A percentile compares a stretch with the other conserved stretches of the same genome.
phyloP scores from a whole-genome alignment of 192 early-diverging fungal genomes.

The Gigaspora rosea region DNA sequence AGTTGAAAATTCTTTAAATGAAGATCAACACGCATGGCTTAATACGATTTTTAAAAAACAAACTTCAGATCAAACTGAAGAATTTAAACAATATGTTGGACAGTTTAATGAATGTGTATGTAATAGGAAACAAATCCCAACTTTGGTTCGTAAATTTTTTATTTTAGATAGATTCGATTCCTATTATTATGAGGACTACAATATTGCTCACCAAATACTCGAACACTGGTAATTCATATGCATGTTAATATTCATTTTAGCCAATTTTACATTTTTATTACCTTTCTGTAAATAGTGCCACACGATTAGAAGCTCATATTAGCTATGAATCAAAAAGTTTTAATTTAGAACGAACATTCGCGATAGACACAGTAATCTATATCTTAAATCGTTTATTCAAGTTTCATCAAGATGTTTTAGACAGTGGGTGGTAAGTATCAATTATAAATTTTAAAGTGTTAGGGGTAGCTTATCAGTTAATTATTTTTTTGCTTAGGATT shows the following conservation, averaged over 20 bases:
- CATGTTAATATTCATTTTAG: slow-evolving; percentile 23
- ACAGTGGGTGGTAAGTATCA: slow-evolving; percentile 20
- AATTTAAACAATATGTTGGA: slow-evolving; percentile 23
- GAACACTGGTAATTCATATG: slow-evolving; percentile 23
- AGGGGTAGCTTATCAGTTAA: slow-evolving; percentile 11
- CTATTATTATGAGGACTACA: slow-evolving; percentile 15
- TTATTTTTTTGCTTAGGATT: slow-evolving; percentile 19
- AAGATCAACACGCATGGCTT: slow-evolving; percentile 14
- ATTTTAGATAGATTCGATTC: slow-evolving; percentile 23
- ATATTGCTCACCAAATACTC: slow-evolving; percentile 24
- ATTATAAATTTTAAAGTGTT: slow-evolving; percentile 21
- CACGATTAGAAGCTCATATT: slow-evolving; percentile 29
- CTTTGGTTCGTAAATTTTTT: slow-evolving; percentile 30
- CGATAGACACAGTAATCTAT: slow-evolving; percentile 24
- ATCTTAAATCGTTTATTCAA: slow-evolving; percentile 29
- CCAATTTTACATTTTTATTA: slow-evolving; percentile 22
- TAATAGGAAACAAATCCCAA: slow-evolving; percentile 28
- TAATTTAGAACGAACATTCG: slow-evolving; percentile 10
- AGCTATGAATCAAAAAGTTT: slow-evolving; percentile 10
- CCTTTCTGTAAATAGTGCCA: slow-evolving; percentile 24
- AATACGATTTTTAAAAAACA: slow-evolving; percentile 20
- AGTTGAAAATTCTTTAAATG: not conserved
- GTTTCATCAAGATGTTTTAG: slow-evolving; percentile 15
- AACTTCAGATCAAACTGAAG: slow-evolving; percentile 17
- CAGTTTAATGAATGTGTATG: slow-evolving; percentile 22